A percentile compares a stretch with the other conserved stretches of the same genome.
These are phyloP conservation scores for Daedalea quercina DNA, from an alignment of 768 basidiomycete genomes.

Conservation along the genomic window DNA sequence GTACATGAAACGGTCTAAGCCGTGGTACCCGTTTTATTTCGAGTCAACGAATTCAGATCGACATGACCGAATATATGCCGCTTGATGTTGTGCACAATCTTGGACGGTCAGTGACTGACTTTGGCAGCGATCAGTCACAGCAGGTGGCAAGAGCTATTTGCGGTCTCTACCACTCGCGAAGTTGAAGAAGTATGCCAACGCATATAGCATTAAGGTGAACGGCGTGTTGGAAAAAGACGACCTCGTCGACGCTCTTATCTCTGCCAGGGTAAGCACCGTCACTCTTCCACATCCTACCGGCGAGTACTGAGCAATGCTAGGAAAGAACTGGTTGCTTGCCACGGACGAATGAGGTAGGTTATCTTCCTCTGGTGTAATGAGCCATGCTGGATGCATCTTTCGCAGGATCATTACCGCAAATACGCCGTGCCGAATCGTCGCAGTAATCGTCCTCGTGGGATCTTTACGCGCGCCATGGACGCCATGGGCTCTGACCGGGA, in stretches of 20 bases:
- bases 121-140: slow-evolving; percentile 47
- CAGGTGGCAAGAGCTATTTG: slow-evolving; percentile 51
- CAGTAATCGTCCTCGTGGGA: slow-evolving; percentile 24
- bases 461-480: slow-evolving; percentile 41
- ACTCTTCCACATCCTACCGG: background rate
- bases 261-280: slow-evolving; percentile 32
- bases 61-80: too few relatives aligned
- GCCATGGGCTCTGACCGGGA: slow-evolving; percentile 17
- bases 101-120: slow-evolving; percentile 2
- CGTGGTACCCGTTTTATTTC: too few relatives aligned
- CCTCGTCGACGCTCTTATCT: slow-evolving; percentile 57
- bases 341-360: slow-evolving; percentile 46
- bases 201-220: slow-evolving; percentile 59
- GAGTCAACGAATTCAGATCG: too few relatives aligned
- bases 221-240: slow-evolving; percentile 75
- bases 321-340: slow-evolving; percentile 56
- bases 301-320: slow-evolving; percentile 26
- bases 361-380: background rate
- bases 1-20: too few relatives aligned
- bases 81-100: background rate
- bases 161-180: slow-evolving; percentile 50
- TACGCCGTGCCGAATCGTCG: slow-evolving; percentile 50
- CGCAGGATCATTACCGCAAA: slow-evolving; percentile 51
- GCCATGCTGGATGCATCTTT: too few relatives aligned
- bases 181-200: slow-evolving; percentile 62